phyloP scores from a whole-genome alignment of 164 flowering plant genomes.

The Piper betle region DNA sequence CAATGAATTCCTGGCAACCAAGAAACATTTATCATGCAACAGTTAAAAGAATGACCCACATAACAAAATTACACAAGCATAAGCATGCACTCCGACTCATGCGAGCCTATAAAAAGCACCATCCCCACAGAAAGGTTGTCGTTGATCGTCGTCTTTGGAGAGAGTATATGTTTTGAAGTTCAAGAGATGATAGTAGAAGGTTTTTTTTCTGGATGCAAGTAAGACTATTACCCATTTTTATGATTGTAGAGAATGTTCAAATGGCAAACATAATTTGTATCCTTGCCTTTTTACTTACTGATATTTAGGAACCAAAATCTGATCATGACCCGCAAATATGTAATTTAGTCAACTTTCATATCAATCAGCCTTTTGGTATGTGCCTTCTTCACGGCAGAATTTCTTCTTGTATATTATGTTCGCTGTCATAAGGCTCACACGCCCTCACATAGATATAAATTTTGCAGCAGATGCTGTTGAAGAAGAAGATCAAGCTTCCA shows the following conservation, averaged over 20 bases:
- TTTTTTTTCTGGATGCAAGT: slow-evolving; percentile 99
- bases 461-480: slow-evolving; percentile 38
- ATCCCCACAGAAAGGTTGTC: no score
- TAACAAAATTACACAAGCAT: neutral
- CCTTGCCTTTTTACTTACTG: no score
- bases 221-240: slow-evolving; percentile 1
- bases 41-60: neutral
- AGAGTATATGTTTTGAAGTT: no score
- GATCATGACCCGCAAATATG: slow-evolving; percentile 59
- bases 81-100: no score
- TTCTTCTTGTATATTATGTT: neutral
- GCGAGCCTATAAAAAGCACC: no score
- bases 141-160: no score
- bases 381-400: neutral
- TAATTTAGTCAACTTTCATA: slow-evolving; percentile 51
- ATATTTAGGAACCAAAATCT: slow-evolving; percentile 60
- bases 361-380: slow-evolving; percentile 72
- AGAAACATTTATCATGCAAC: slow-evolving; percentile 28
- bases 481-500: slow-evolving; percentile 48
- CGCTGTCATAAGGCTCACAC: neutral
- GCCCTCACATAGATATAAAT: neutral
- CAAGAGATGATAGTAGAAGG: no score
- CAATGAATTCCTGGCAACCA: slow-evolving; percentile 89
- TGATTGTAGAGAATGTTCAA: neutral
- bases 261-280: neutral